Conservation (phyloP, 2,329 filamentous ascomycete genomes). For the Graphilbum ipis-grandicollis region DNA sequence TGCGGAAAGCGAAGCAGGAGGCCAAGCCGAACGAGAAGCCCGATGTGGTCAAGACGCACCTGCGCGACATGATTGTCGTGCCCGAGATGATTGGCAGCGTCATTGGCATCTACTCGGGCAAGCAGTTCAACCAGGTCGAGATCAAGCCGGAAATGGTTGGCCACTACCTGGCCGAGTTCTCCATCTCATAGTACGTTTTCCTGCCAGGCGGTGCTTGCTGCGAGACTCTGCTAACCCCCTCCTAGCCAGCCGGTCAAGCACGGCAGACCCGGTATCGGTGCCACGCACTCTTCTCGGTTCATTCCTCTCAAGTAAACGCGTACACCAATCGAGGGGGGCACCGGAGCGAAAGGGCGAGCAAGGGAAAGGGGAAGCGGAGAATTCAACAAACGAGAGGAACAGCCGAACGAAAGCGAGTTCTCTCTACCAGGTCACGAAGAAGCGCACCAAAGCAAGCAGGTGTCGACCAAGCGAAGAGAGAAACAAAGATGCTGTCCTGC, state of each 20-base stretch:
- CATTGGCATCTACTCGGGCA: slow-evolving; percentile 98
- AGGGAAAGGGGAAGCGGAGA: too few species aligned
- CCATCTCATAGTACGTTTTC: slow-evolving; percentile 88
- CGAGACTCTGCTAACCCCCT: slow-evolving; percentile 2
- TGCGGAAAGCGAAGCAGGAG: slow-evolving; percentile 98
- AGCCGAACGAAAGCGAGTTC: too few species aligned
- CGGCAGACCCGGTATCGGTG: slow-evolving; percentile 99
- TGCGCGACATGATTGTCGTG: slow-evolving; percentile 99
- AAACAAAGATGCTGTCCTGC: too few species aligned
- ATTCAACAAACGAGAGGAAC: too few species aligned
- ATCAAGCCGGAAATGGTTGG: slow-evolving; percentile 99
- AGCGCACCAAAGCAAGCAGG: too few species aligned
- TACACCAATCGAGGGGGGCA: too few species aligned
- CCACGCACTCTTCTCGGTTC: slow-evolving; percentile 99
- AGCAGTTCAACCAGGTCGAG: slow-evolving; percentile 99
- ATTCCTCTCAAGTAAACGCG: slow-evolving; percentile 99
- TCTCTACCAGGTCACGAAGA: too few species aligned
- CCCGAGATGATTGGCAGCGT: slow-evolving; percentile 99
- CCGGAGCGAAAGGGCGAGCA: too few species aligned
- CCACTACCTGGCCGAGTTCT: slow-evolving; percentile 98
- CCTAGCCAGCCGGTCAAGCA: slow-evolving; percentile 98
- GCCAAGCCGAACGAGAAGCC: slow-evolving; percentile 99
- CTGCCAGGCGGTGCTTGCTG: background rate
- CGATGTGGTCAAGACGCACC: slow-evolving; percentile 96
- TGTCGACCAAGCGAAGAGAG: too few species aligned